Conservation (phyloP, 2,329 filamentous ascomycete species). For the Nemania sp. region DNA sequence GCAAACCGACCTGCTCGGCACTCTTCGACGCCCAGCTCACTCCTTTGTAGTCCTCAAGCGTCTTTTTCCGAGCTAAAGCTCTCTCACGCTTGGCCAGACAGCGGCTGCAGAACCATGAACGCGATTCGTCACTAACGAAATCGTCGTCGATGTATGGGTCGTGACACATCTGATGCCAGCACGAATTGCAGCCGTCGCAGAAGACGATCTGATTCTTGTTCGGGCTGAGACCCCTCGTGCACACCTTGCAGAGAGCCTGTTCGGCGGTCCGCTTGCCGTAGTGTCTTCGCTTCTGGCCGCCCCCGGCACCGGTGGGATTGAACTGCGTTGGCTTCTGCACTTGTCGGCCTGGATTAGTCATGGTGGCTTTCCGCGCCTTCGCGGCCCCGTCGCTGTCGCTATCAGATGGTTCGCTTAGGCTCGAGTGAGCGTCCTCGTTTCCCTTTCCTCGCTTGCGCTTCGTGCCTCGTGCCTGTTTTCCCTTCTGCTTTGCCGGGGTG, state of each 20-base stretch:
- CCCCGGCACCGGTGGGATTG: constrained; percentile 49
- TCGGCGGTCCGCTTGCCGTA: constrained; percentile 65
- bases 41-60: constrained; percentile 41
- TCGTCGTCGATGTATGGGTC: constrained; percentile 73
- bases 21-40: constrained; percentile 47
- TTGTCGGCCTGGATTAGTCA: constrained; percentile 76
- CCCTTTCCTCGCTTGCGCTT: constrained; percentile 45
- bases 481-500: constrained; percentile 23
- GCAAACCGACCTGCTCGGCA: constrained; percentile 45
- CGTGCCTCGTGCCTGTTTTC: constrained; percentile 30
- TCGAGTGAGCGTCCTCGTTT: constrained; percentile 33
- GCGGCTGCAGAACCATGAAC: constrained; percentile 72
- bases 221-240: constrained; percentile 72
- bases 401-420: constrained; percentile 39
- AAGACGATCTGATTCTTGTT: constrained; percentile 81
- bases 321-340: constrained; percentile 69
- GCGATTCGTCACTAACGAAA: constrained; percentile 67
- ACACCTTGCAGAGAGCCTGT: constrained; percentile 70
- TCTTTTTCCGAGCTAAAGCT: constrained; percentile 48
- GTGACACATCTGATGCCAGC: constrained; percentile 84
- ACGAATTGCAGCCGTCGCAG: constrained; percentile 78
- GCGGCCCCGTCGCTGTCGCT: constrained; percentile 30
- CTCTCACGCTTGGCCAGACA: constrained; percentile 59
- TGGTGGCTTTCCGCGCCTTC: constrained; percentile 59
- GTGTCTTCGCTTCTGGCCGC: constrained; percentile 45